These are phyloP conservation scores for Penicillium sp. DNA, from an alignment of 2,329 filamentous ascomycete species.

Conservation along the genomic window DNA sequence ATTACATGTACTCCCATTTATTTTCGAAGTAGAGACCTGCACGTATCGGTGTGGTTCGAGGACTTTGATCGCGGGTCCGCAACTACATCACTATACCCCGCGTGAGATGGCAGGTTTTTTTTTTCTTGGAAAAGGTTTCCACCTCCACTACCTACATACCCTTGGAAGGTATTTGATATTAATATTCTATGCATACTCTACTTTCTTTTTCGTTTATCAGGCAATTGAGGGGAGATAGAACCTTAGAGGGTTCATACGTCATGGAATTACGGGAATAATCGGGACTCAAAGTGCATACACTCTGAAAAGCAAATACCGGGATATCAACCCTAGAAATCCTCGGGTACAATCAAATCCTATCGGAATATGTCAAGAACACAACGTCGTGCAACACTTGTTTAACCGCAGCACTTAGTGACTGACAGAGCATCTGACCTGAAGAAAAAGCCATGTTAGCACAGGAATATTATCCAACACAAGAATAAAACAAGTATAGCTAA, in stretches of 20 bases:
- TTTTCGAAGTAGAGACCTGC: background rate
- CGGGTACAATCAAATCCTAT: background rate
- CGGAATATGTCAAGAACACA: background rate
- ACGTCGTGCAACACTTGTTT: background rate
- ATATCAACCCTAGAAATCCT: background rate
- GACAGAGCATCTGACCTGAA: background rate
- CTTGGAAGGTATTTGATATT: too few relatives aligned
- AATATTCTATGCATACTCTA: background rate
- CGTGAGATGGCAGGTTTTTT: background rate
- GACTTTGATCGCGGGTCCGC: background rate
- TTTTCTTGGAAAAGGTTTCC: background rate
- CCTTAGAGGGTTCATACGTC: background rate
- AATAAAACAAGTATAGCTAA: too few relatives aligned
- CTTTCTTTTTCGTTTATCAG: background rate
- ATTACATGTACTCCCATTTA: background rate
- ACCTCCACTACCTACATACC: background rate
- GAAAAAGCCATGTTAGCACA: background rate
- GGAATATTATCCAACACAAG: background rate
- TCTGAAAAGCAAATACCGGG: background rate
- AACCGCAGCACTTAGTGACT: slow-evolving; percentile 4
- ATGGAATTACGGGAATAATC: background rate
- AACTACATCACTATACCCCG: background rate
- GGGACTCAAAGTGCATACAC: background rate
- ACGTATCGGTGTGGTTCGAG: background rate
- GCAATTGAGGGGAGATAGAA: background rate